Conservation (phyloP, 2,329 filamentous ascomycete species). For the Cladophialophora chaetospira region DNA sequence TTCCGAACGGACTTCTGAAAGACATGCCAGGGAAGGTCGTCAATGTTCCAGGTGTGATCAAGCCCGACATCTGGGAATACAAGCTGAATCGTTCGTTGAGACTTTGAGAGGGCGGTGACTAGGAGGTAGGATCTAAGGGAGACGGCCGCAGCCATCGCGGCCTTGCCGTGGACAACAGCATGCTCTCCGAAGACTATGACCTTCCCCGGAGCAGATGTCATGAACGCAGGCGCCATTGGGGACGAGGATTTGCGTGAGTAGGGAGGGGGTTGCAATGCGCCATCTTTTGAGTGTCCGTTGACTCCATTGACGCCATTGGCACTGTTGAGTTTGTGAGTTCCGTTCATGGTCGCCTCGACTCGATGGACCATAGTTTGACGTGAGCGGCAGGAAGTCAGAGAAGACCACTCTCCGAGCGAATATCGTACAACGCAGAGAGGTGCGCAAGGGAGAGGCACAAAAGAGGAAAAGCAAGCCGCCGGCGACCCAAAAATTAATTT, state of each 20-base stretch:
- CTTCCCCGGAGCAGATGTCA: constrained; percentile 97
- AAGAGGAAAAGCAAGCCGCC: background rate
- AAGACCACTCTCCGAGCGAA: too few relatives aligned
- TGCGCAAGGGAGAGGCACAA: background rate
- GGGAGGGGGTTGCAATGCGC: constrained; percentile 10
- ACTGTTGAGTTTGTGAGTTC: constrained; percentile 25
- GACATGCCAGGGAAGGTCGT: constrained; percentile 80
- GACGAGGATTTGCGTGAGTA: constrained; percentile 50
- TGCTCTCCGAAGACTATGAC: constrained; percentile 98
- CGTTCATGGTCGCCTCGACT: constrained; percentile 24
- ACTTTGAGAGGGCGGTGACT: constrained; percentile 91
- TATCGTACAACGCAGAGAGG: background rate
- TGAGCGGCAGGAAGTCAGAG: background rate
- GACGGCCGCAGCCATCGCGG: constrained; percentile 91
- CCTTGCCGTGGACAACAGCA: constrained; percentile 96
- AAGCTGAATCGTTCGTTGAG: constrained; percentile 80
- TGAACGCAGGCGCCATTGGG: constrained; percentile 81
- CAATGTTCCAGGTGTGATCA: constrained; percentile 90
- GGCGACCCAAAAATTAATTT: background rate
- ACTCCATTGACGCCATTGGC: constrained; percentile 24
- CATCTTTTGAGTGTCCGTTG: constrained; percentile 29
- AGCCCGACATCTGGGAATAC: constrained; percentile 90
- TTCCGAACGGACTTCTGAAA: constrained; percentile 84
- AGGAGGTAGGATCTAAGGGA: constrained; percentile 95
- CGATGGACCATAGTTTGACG: constrained; percentile 19